Base-by-base conservation (phyloP, 176 grass and related monocot genomes). In the Puya raimondii region DNA sequence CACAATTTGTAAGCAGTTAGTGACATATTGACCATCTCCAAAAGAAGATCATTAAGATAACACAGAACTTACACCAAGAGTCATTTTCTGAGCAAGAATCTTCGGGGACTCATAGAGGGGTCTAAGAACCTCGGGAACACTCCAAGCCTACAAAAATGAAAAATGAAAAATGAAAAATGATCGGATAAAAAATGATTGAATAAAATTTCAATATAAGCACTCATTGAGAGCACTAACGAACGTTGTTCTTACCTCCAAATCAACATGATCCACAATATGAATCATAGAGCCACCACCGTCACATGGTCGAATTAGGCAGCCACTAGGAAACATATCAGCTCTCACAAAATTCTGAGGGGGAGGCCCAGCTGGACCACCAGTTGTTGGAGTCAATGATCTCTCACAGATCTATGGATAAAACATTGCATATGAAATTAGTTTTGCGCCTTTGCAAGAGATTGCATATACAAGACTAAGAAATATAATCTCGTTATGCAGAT, bases 271-370 rank as follows among this genome's bases (percentile, higher is more conserved):
- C 10, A 99, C 95, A 75, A 99, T 99, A 79, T 99, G 88, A 78
- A 99, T 99, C 89, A 99, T 99, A 16, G 95, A 99, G 49, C 90
- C 90, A 63, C 95, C 95, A 78, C 95, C 95, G 64, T 99, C 95
- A 3, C 95, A 99, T 22, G 95, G 95, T 23, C 95, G 82, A 80
- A 99, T 99, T 23, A 99, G 77, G 83, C 91, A 99, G 53, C 95
- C 90, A 80, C 95, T 94, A 12, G 95, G 85, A 48, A 99, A 82
- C 75, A 99, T 82, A 58, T 91, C 90, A 22, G 90, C 95, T 90
- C 95, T 99, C 53, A 86, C 84, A 74, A 99, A 99, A 84, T 80
- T 78, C 0, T 82, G 82, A 71, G 82, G 67, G 64, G 69, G 84
- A 53, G 90, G 95, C 53, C 95, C 87, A 12, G 80, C 56, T 33